These are phyloP conservation scores for Centella asiatica DNA, from an alignment of 129 eudicot genomes.

Conservation along the genomic window DNA sequence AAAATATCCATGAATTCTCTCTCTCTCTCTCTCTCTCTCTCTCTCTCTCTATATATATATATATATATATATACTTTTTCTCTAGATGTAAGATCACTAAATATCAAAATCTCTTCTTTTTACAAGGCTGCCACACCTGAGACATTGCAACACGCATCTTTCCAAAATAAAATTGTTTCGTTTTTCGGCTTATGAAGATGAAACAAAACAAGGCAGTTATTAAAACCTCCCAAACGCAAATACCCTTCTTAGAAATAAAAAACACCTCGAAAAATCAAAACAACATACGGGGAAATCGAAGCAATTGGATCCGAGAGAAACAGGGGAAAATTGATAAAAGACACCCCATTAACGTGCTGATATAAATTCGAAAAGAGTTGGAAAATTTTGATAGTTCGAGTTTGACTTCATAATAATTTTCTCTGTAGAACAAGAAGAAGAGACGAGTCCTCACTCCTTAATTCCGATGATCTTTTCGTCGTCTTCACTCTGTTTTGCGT, in stretches of 20 bases:
- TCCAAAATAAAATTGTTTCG: not conserved
- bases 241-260: too few relatives aligned
- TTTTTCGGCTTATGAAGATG: not conserved
- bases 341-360: not conserved
- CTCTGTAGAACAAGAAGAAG: too few relatives aligned
- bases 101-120: slow-evolving; percentile 67
- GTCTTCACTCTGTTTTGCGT: too few relatives aligned
- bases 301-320: not conserved
- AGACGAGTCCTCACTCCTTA: too few relatives aligned
- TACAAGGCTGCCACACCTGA: slow-evolving; percentile 97
- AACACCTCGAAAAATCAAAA: not conserved
- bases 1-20: too few relatives aligned
- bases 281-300: not conserved
- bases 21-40: too few relatives aligned
- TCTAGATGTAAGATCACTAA: not conserved
- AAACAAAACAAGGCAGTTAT: not conserved
- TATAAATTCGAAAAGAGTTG: too few relatives aligned
- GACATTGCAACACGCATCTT: slow-evolving; percentile 75
- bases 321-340: not conserved
- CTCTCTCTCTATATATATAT: too few relatives aligned
- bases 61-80: not conserved
- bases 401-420: too few relatives aligned
- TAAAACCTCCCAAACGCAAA: not conserved
- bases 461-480: too few relatives aligned
- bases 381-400: too few relatives aligned